Evolutionary conservation across 208 protist species (phyloP), one percentile per base, ranked within the genome.

Genomic region (Naegleria fowleri): DNA sequence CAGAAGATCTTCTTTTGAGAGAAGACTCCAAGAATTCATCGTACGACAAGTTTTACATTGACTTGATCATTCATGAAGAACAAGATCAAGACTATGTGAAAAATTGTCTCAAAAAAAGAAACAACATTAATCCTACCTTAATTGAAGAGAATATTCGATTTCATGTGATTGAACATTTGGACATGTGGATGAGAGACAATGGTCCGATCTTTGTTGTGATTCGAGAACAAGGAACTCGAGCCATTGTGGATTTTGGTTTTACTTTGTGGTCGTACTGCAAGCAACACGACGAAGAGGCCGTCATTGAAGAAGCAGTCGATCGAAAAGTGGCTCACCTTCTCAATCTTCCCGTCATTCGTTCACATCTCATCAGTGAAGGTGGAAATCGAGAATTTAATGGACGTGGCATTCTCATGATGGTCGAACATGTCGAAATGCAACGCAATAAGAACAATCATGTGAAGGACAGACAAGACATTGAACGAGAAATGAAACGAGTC

Each of bases 371-470:
- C 38, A 92, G 52, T 43, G 93, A 93, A 91, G 93, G 93, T 75
- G 93, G 93, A n/a, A 83, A 94, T 43, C 33, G 92, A 38, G 92
- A 93, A 83, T 94, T 92, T 76, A 93, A 94, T 88, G 93, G 93
- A 29, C 0, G 25, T 36, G 93, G 93, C 25, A 92, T 91, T 15
- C 39, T 94, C 25, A 93, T 94, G 84, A 91, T 93, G 41, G 90
- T 67, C 39, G 91, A 93, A 83, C 52, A 58, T 55, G 93, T 94
- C 15, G 59, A 94, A 88, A 84, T 93, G 51, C 93, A 93, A 48
- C 52, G 93, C 52, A 94, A 94, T 55, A 92, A 91, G 15, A 29
- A 91, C 38, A 19, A 92, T 11, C 58, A 59, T 58, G 0, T 43
- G 15, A 83, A 91, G 9, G 0, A 90, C 91, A 84, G 91, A 93